Evolutionary conservation across 2,329 filamentous ascomycete genomes (phyloP).

Genomic region (Aspergillus pseudotamarii): DNA sequence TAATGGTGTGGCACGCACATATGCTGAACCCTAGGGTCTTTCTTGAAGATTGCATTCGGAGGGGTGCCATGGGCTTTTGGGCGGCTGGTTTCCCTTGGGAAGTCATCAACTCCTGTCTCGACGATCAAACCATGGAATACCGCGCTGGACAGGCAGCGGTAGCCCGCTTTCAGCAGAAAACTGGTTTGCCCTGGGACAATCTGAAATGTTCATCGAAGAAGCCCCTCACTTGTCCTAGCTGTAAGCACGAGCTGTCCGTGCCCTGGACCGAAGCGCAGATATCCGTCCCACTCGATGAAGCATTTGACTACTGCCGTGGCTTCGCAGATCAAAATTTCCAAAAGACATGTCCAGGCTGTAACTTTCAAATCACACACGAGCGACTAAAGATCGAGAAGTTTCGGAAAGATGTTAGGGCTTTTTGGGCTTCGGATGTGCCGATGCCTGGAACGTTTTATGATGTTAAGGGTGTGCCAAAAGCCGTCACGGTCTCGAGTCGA

Average conservation of each 20-base stretch:
- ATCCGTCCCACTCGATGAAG: conserved; percentile 22
- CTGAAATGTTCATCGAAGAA: conserved; percentile 54
- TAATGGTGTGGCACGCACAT: conserved; percentile 80
- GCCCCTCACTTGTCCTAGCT: conserved; percentile 59
- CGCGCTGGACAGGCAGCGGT: conserved; percentile 49
- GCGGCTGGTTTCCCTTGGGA: conserved; percentile 68
- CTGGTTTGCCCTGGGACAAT: conserved; percentile 63
- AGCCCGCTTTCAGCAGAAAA: conserved; percentile 51
- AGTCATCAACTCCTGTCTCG: conserved; percentile 60
- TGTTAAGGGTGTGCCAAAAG: conserved; percentile 54
- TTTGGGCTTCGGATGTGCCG: conserved; percentile 54
- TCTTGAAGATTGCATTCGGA: conserved; percentile 71
- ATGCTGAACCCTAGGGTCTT: conserved; percentile 77
- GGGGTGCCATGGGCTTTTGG: conserved; percentile 61
- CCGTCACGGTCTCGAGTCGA: neutral
- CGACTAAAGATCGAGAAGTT: conserved; percentile 66
- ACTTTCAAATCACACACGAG: conserved; percentile 56
- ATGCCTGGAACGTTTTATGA: conserved; percentile 71
- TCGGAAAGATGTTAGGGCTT: conserved; percentile 54
- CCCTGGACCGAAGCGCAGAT: conserved; percentile 60
- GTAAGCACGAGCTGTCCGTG: conserved; percentile 46
- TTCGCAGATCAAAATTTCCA: conserved; percentile 52
- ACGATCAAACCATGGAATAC: conserved; percentile 61
- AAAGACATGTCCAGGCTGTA: conserved; percentile 56
- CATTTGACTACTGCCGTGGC: conserved; percentile 31